These are phyloP conservation scores for Saccharomyces hybrid DNA, from an alignment of 1,139 yeast genomes.

Conservation along the genomic window DNA sequence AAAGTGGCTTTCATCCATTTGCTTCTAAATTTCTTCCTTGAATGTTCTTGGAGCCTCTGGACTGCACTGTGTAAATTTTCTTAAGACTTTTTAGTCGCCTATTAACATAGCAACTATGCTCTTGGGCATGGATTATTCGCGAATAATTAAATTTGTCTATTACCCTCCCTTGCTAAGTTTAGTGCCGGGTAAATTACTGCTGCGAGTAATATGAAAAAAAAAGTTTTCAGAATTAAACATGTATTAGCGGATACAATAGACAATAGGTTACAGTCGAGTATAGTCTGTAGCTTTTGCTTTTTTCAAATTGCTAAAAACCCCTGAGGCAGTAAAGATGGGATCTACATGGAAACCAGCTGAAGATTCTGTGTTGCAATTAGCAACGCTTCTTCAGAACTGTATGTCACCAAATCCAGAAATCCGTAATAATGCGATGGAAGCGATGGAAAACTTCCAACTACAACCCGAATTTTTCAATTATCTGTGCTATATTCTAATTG, in stretches of 20 bases:
- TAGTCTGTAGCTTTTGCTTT: no score
- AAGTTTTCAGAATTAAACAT: background rate
- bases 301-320: background rate
- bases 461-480: constrained; percentile 78
- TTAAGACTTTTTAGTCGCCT: background rate
- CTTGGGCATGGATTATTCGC: background rate
- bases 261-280: background rate
- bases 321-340: constrained; percentile 5
- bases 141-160: background rate
- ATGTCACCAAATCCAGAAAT: constrained; percentile 49
- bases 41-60: background rate
- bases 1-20: background rate
- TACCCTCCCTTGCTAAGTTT: background rate
- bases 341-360: constrained; percentile 56
- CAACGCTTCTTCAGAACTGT: constrained; percentile 56
- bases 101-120: background rate
- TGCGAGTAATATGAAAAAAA: background rate
- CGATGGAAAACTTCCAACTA: constrained; percentile 56
- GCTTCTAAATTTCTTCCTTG: background rate
- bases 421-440: constrained; percentile 56
- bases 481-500: constrained; percentile 58
- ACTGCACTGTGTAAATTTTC: background rate
- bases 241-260: background rate
- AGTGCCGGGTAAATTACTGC: background rate
- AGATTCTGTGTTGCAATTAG: constrained; percentile 53